Base-by-base conservation (phyloP, 2,329 filamentous ascomycete species). In the Pseudocercospora crystallina region DNA sequence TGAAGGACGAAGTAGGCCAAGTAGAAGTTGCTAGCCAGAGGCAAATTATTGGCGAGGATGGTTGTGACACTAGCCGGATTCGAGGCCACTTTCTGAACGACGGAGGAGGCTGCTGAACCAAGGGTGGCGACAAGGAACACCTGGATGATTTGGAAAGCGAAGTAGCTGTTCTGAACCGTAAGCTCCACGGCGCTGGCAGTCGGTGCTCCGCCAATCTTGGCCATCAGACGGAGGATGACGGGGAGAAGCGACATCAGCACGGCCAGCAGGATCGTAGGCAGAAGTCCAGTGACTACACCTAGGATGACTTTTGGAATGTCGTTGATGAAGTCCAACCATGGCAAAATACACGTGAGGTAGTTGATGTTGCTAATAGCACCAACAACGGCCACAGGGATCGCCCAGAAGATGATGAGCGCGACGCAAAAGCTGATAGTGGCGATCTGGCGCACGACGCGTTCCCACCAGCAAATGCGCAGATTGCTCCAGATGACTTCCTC, bases 1-100 rank as follows among this genome's bases (percentile, higher is more conserved):
- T 97, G 94, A 2, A 99, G 82, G 30, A 97, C 83, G 59, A 99
- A 95, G 73, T 97, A 99, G 0, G 87, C 89, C 14, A 97, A 85
- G 71, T 96, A 99, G 67, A 97, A 95, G 72, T 95, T 97, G 54
- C 90, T 91, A 0, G 90, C 85, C 49, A 82, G 85, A 13, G 94
- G 94, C 5, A 99, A 57, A 17, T 63, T 59, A 9, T 60, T 56
- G 8, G 69, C 67, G 17, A 71, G 54, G 8, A 70, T 47, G 9
- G 42, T 56, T 1, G 66, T 56, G 3, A 62, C 62, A 8, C 50
- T 57, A 10, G 51, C 37, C 10, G 68, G 77, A 51, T 88, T 86
- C 12, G 77, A 65, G 0, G 90, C 86, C 11, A 84, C 74, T 41
- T 95, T 84, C 14, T 82, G 62, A 1, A 84, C 77, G 0, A 89